Percentiles rank a stretch among this genome's conserved stretches.
Evolutionary conservation across 192 early-diverging fungal species (phyloP).

Genomic region (Backusella sp.): DNA sequence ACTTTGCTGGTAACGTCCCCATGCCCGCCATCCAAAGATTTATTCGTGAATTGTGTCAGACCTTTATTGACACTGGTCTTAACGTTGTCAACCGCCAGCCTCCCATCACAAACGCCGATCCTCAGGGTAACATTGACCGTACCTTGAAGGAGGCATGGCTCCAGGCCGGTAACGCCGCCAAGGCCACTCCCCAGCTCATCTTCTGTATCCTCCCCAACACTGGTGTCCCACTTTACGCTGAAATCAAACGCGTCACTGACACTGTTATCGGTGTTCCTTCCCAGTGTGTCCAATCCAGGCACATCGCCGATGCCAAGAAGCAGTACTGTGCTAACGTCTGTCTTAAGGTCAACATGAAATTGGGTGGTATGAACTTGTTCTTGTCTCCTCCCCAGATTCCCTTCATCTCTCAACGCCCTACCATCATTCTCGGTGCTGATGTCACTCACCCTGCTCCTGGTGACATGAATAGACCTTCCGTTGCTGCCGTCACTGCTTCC

Average conservation of each 20-base stretch:
- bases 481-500: slow-evolving; percentile 73
- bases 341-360: slow-evolving; percentile 91
- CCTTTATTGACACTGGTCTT: slow-evolving; percentile 62
- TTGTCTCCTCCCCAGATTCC: slow-evolving; percentile 59
- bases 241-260: slow-evolving; percentile 84
- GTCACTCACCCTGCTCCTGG: slow-evolving; percentile 85
- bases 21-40: slow-evolving; percentile 63
- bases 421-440: slow-evolving; percentile 88
- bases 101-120: slow-evolving; percentile 46
- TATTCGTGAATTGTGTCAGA: slow-evolving; percentile 65
- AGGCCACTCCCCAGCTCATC: slow-evolving; percentile 73
- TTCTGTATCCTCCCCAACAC: slow-evolving; percentile 82
- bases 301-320: slow-evolving; percentile 68
- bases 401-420: slow-evolving; percentile 69
- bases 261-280: slow-evolving; percentile 86
- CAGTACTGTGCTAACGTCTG: slow-evolving; percentile 96
- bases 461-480: slow-evolving; percentile 61
- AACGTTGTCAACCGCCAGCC: slow-evolving; percentile 45
- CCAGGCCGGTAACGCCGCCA: slow-evolving; percentile 60
- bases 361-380: slow-evolving; percentile 85
- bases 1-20: slow-evolving; percentile 58
- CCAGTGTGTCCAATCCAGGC: slow-evolving; percentile 87
- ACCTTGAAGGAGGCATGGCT: slow-evolving; percentile 71
- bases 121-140: slow-evolving; percentile 65
- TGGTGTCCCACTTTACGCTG: slow-evolving; percentile 76